Conservation (phyloP, 371 early-diverging fungal genomes). For the Smittium culicis region DNA sequence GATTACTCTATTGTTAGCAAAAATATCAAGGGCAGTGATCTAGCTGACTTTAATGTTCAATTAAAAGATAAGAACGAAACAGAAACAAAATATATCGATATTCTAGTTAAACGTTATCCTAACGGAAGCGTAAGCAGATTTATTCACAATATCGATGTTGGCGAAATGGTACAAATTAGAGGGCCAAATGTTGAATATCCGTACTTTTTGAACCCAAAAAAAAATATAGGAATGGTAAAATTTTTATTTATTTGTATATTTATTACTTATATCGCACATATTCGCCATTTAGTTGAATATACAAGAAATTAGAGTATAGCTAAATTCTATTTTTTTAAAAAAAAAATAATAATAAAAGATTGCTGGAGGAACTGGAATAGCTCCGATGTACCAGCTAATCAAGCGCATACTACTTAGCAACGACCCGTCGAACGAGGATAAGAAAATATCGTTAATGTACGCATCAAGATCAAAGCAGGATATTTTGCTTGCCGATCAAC, state of each 20-base stretch:
- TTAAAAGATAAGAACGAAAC: slow-evolving; percentile 15
- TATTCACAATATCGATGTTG: slow-evolving; percentile 57
- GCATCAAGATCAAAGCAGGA: slow-evolving; percentile 67
- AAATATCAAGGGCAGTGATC: not conserved
- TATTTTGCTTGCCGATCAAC: slow-evolving; percentile 60
- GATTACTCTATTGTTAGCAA: slow-evolving; percentile 12
- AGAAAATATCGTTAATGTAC: slow-evolving; percentile 68
- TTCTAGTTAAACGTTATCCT: slow-evolving; percentile 67
- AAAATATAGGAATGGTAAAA: slow-evolving; percentile 4
- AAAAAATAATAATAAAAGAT: no score
- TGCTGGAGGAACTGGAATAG: slow-evolving; percentile 86
- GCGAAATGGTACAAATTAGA: slow-evolving; percentile 72
- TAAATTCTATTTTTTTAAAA: not conserved
- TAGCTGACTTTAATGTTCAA: not conserved
- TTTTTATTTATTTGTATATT: not conserved
- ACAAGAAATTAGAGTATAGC: not conserved
- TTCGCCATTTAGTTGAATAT: not conserved
- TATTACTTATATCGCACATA: not conserved
- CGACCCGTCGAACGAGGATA: slow-evolving; percentile 48
- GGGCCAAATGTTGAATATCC: slow-evolving; percentile 75
- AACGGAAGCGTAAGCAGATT: slow-evolving; percentile 51
- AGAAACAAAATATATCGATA: slow-evolving; percentile 53
- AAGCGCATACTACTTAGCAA: slow-evolving; percentile 43
- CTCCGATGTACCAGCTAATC: slow-evolving; percentile 79
- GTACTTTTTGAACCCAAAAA: not conserved